Conservation (phyloP, 2,329 filamentous ascomycete genomes). For the Monilinia polystroma region DNA sequence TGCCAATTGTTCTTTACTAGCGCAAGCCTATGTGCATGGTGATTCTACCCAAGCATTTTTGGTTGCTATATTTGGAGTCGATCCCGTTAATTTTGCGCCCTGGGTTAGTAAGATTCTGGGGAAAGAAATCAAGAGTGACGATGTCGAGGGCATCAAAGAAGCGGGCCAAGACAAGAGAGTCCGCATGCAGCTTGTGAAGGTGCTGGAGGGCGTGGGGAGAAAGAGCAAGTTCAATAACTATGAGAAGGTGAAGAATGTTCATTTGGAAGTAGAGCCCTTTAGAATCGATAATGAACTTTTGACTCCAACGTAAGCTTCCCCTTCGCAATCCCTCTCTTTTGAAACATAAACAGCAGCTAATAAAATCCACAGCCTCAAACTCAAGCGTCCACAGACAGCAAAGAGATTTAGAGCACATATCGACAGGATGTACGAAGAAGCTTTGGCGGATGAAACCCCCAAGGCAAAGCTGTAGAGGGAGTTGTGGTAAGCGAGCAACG, state of each 20-base stretch:
- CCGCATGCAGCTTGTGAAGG: slow-evolving; percentile 69
- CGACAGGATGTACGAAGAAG: slow-evolving; percentile 40
- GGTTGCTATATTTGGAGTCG: slow-evolving; percentile 84
- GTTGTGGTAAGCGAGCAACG: neutral
- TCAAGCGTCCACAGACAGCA: slow-evolving; percentile 67
- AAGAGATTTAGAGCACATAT: slow-evolving; percentile 47
- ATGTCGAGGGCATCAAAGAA: slow-evolving; percentile 64
- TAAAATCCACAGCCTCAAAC: slow-evolving; percentile 56
- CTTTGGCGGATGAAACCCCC: slow-evolving; percentile 39
- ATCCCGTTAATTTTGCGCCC: slow-evolving; percentile 77
- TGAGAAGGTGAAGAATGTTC: slow-evolving; percentile 73
- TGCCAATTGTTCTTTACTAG: slow-evolving; percentile 73
- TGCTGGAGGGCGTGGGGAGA: slow-evolving; percentile 75
- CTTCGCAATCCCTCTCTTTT: neutral
- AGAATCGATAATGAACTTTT: slow-evolving; percentile 88
- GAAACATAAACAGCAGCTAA: slow-evolving; percentile 13
- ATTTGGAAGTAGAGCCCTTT: slow-evolving; percentile 84
- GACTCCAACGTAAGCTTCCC: slow-evolving; percentile 72
- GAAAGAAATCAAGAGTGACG: slow-evolving; percentile 60
- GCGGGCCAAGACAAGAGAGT: slow-evolving; percentile 70
- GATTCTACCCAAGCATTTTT: slow-evolving; percentile 79
- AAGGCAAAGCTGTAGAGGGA: slow-evolving; percentile 50
- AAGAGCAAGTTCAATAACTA: slow-evolving; percentile 90
- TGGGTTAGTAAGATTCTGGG: slow-evolving; percentile 78
- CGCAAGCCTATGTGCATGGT: slow-evolving; percentile 86